Conservation (phyloP, 164 flowering plant species). For the Houttuynia cordata region DNA sequence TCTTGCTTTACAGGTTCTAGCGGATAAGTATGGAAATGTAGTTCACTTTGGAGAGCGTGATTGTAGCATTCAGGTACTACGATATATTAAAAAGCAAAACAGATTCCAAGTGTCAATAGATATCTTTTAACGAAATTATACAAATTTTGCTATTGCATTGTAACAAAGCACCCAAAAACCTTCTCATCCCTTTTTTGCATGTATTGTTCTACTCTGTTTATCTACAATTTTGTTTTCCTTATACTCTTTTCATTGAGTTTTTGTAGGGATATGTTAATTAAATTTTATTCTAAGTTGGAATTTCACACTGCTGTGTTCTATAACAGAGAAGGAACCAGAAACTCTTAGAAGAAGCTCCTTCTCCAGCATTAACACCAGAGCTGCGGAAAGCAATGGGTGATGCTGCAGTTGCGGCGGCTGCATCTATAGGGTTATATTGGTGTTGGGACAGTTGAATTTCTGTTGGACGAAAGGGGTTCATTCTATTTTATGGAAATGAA, state of each 20-base stretch:
- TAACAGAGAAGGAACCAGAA: constrained; percentile 90
- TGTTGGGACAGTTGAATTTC: constrained; percentile 95
- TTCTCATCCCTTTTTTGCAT: not conserved
- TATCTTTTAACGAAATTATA: not conserved
- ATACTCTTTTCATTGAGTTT: no score
- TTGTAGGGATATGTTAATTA: no score
- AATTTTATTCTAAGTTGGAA: not conserved
- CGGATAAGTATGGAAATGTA: constrained; percentile 84
- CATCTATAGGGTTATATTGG: constrained; percentile 98
- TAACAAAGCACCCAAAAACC: not conserved
- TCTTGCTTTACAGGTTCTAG: constrained; percentile 58
- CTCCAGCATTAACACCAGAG: constrained; percentile 91
- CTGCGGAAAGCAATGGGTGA: constrained; percentile 99
- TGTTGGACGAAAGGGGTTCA: constrained; percentile 93
- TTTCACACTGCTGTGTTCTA: not conserved
- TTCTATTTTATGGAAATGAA: constrained; percentile 99
- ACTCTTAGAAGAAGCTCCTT: constrained; percentile 97
- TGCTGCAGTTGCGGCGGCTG: constrained; percentile 98
- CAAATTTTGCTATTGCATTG: not conserved
- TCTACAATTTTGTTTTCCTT: no score
- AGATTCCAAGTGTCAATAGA: not conserved
- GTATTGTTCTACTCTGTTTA: not conserved
- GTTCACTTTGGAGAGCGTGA: constrained; percentile 99
- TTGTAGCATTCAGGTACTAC: constrained; percentile 94
- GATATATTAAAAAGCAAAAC: no score